These are phyloP conservation scores for Sugiyamaella chiloensis DNA, from an alignment of 805 yeast genomes.

Conservation along the genomic window DNA sequence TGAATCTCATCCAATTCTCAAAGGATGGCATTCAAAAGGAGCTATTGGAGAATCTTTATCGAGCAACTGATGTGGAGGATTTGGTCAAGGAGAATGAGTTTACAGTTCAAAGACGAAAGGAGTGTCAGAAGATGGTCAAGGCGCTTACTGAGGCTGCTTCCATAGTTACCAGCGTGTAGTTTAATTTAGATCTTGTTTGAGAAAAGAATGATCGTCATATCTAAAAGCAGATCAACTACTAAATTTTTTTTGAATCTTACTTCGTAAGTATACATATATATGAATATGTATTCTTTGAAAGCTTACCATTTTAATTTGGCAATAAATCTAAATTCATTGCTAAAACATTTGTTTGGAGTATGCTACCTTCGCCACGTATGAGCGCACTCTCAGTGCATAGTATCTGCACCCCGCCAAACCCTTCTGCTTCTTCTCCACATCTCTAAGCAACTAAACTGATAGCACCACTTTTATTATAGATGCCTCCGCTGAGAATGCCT, in stretches of 20 bases:
- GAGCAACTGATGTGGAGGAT: slow-evolving; percentile 63
- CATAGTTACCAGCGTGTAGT: slow-evolving; percentile 56
- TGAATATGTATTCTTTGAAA: no score
- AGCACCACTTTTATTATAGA: not conserved
- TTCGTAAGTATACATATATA: no score
- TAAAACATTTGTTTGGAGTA: no score
- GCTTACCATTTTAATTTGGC: no score
- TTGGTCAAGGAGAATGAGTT: slow-evolving; percentile 87
- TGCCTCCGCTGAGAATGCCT: not conserved
- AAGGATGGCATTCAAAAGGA: slow-evolving; percentile 91
- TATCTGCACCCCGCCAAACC: not conserved
- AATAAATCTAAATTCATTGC: no score
- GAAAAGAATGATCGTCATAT: no score
- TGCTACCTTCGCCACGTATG: no score
- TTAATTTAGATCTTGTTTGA: no score
- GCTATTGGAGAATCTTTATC: slow-evolving; percentile 81
- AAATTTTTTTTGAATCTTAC: no score
- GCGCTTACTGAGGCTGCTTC: slow-evolving; percentile 84
- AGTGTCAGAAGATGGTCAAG: slow-evolving; percentile 92
- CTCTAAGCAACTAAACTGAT: not conserved
- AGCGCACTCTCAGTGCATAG: no score
- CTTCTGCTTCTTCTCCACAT: not conserved
- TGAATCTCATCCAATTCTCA: slow-evolving; percentile 75
- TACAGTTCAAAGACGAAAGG: slow-evolving; percentile 91
- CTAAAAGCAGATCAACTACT: no score